Percentiles rank a stretch among this genome's conserved stretches.
Conservation (phyloP, 2,329 filamentous ascomycete genomes). For the Colletotrichum ledebouriae region DNA sequence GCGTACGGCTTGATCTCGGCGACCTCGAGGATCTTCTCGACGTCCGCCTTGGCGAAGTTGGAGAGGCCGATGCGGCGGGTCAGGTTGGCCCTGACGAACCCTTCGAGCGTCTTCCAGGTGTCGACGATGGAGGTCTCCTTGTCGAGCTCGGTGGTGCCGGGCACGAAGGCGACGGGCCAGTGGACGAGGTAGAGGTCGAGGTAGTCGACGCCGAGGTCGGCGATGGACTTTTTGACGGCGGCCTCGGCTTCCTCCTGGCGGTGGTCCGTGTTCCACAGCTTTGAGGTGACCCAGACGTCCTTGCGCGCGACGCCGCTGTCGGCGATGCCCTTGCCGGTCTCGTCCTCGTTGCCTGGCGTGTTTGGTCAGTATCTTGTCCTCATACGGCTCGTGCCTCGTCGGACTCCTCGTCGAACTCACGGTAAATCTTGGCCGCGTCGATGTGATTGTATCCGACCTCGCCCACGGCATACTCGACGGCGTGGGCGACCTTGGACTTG, state of each 20-base stretch:
- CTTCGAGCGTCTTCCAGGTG: conserved; percentile 72
- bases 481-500: conserved; percentile 68
- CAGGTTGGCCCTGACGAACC: conserved; percentile 64
- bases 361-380: no score
- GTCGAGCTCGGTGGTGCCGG: conserved; percentile 49
- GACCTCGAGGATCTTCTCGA: conserved; percentile 40
- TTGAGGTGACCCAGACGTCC: conserved; percentile 72
- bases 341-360: conserved; percentile 62
- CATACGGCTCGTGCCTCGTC: no score
- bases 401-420: background rate
- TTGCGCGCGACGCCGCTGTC: conserved; percentile 59
- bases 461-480: conserved; percentile 66
- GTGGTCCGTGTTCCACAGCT: conserved; percentile 72
- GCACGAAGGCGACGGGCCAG: conserved; percentile 54
- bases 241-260: conserved; percentile 49
- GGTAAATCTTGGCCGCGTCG: conserved; percentile 68
- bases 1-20: conserved; percentile 44
- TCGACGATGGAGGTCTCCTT: conserved; percentile 50
- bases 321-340: conserved; percentile 63
- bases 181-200: conserved; percentile 67
- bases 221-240: conserved; percentile 61
- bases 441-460: conserved; percentile 67
- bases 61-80: conserved; percentile 72
- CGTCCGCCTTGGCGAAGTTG: conserved; percentile 61
- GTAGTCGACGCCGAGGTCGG: conserved; percentile 62